A percentile compares a stretch with the other conserved stretches of the same genome.
phyloP scores from a whole-genome alignment of 73 alveolate species.

The Symbiodinium pilosum region DNA sequence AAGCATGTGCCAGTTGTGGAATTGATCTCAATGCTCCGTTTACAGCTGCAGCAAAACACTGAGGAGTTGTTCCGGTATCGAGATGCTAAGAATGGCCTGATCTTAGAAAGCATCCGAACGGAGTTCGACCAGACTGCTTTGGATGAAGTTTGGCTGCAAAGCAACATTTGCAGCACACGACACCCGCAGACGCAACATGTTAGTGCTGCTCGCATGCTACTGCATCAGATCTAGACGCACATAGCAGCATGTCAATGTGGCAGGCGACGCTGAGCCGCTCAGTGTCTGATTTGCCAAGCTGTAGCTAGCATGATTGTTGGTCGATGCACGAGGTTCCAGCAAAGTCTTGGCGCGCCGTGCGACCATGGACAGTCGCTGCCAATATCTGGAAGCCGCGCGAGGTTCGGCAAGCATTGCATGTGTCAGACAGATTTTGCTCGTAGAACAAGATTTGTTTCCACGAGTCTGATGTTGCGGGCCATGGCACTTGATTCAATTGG shows the following conservation, averaged over 20 bases:
- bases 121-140: constrained; percentile 36
- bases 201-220: no score
- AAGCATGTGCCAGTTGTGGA: no score
- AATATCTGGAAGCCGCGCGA: constrained; percentile 43
- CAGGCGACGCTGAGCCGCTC: neutral
- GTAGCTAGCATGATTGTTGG: neutral
- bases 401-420: no score
- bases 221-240: no score
- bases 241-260: neutral
- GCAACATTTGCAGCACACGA: no score
- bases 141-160: neutral
- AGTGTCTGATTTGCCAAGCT: neutral
- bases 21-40: no score
- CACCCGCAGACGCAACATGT: no score
- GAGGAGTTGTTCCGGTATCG: constrained; percentile 3
- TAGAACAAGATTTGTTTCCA: no score
- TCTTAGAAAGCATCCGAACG: constrained; percentile 19
- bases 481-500: no score
- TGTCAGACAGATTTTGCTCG: no score
- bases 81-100: neutral
- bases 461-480: no score
- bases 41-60: no score
- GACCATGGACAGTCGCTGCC: constrained; percentile 22
- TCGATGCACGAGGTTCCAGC: constrained; percentile 8
- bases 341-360: constrained; percentile 20